Evolutionary conservation across 192 early-diverging fungal species (phyloP), one percentile per base, ranked within the genome.

Genomic region (Rhizoclosmatium globosum): DNA sequence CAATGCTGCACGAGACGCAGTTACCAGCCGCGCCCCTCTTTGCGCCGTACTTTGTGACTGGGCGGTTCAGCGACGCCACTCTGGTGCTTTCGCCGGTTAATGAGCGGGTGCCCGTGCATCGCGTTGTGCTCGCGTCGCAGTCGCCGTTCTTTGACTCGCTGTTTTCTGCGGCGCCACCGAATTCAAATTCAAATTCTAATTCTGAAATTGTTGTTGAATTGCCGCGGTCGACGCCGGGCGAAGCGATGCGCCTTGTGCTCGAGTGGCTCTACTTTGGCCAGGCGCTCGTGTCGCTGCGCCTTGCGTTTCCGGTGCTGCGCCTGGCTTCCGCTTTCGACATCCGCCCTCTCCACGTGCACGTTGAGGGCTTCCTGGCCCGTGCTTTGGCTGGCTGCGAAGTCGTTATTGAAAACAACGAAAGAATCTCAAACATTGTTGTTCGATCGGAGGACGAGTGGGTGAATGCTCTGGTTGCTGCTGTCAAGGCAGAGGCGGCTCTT

Each of bases 241-340:
- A 31, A 31, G 31, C 31, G 31, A 23, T 74, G 9, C 73, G 73
- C 44, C 23, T 21, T 11, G 73, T 64, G 31, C 73, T 74, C 60
- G 73, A 74, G 46, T 74, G 73, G 73, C n/a, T 64, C 38, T 74
- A 74, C 47, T 74, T 74, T 47, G 73, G 73, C 4, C 42, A 15
- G 1, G 38, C 9, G 2, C 43, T 44, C 13, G n/a, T 74, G 3
- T 60, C 73, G 7, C 38, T 74, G 41, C 4, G 41, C n/a, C 31
- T 13, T 11, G 60, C 47, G 9, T 45, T 74, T 21, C 19, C 41
- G 9, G 11, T 74, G 9, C 44, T 74, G 60, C 43, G 9, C 3
- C 59, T 74, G 17, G 56, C 73, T 21, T 13, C 19, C 17, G n/a
- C 39, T 47, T 42, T 74, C 23, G 15, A 39, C 9, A 21, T 74